A percentile compares a stretch with the other conserved stretches of the same genome.
These are phyloP conservation scores for Lonicera japonica DNA, from an alignment of 129 eudicot species.

Conservation along the genomic window DNA sequence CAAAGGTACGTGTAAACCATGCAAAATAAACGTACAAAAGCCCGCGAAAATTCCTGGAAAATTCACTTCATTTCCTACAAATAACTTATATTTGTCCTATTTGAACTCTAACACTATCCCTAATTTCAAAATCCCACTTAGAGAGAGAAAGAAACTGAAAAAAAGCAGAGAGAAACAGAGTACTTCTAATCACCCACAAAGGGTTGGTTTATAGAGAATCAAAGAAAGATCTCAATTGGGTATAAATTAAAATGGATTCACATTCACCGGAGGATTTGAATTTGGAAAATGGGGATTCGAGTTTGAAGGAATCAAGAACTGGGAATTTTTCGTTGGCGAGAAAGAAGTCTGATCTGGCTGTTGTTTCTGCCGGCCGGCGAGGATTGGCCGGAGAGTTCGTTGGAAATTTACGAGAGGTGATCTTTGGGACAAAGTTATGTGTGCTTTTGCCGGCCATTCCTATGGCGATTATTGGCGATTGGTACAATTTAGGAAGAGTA, in stretches of 20 bases:
- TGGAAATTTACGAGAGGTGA: slow-evolving; percentile 53
- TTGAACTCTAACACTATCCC: neutral
- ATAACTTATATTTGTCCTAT: too few species aligned
- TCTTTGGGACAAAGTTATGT: slow-evolving; percentile 68
- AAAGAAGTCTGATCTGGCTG: slow-evolving; percentile 41
- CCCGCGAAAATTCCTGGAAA: slow-evolving; percentile 22
- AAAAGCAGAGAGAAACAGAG: too few species aligned
- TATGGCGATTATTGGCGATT: slow-evolving; percentile 51
- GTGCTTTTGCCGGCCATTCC: slow-evolving; percentile 73
- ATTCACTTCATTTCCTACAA: neutral
- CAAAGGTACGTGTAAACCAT: neutral
- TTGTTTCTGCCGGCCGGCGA: slow-evolving; percentile 28
- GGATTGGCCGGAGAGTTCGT: slow-evolving; percentile 23
- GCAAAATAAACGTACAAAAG: neutral
- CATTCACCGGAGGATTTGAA: slow-evolving; percentile 15
- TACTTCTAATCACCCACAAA: neutral
- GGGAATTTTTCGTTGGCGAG: slow-evolving; percentile 36
- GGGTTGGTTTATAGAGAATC: neutral
- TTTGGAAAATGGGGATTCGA: slow-evolving; percentile 28
- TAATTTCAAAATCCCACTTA: too few species aligned
- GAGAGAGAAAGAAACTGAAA: too few species aligned
- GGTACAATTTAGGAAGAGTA: slow-evolving; percentile 40
- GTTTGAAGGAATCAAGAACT: neutral
- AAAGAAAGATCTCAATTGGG: neutral
- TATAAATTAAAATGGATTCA: slow-evolving; percentile 14